Percentiles rank a stretch among this genome's conserved stretches.
phyloP scores from a whole-genome alignment of 1,139 yeast species.

The Candida tetrigidarum region DNA sequence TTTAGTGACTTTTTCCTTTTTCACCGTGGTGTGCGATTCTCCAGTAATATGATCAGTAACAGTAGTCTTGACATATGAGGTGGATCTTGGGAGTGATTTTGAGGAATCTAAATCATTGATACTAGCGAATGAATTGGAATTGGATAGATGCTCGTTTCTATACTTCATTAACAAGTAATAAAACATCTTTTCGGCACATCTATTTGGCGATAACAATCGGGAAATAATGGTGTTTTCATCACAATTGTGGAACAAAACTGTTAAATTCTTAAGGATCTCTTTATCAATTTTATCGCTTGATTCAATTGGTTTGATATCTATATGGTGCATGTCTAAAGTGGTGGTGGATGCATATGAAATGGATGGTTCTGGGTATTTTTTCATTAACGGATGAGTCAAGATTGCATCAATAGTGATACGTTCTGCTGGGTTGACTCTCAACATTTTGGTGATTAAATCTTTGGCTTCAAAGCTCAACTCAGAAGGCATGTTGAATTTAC shows the following conservation, averaged over 20 bases:
- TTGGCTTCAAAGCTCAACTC: slow-evolving; percentile 81
- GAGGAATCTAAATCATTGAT: slow-evolving; percentile 21
- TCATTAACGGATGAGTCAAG: slow-evolving; percentile 75
- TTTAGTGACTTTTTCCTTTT: slow-evolving; percentile 22
- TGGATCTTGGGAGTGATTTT: slow-evolving; percentile 45
- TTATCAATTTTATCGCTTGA: slow-evolving; percentile 67
- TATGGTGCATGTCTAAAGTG: slow-evolving; percentile 28
- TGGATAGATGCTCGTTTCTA: slow-evolving; percentile 67
- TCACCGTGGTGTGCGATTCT: slow-evolving; percentile 26
- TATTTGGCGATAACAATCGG: slow-evolving; percentile 59
- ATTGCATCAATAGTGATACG: slow-evolving; percentile 80
- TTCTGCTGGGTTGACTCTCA: slow-evolving; percentile 75
- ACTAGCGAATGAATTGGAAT: slow-evolving; percentile 21
- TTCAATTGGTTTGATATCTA: slow-evolving; percentile 51
- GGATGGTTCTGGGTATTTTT: slow-evolving; percentile 61
- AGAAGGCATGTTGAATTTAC: slow-evolving; percentile 82
- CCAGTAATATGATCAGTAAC: slow-evolving; percentile 32
- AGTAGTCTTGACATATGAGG: slow-evolving; percentile 52
- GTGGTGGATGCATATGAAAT: slow-evolving; percentile 20
- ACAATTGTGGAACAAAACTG: slow-evolving; percentile 91
- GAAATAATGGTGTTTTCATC: slow-evolving; percentile 61
- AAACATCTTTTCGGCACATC: slow-evolving; percentile 87
- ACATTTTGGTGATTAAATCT: slow-evolving; percentile 82
- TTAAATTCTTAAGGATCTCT: slow-evolving; percentile 83
- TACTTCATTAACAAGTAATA: slow-evolving; percentile 83